phyloP scores from a whole-genome alignment of 495 filamentous ascomycete genomes.

The Xylaria intraflava region DNA sequence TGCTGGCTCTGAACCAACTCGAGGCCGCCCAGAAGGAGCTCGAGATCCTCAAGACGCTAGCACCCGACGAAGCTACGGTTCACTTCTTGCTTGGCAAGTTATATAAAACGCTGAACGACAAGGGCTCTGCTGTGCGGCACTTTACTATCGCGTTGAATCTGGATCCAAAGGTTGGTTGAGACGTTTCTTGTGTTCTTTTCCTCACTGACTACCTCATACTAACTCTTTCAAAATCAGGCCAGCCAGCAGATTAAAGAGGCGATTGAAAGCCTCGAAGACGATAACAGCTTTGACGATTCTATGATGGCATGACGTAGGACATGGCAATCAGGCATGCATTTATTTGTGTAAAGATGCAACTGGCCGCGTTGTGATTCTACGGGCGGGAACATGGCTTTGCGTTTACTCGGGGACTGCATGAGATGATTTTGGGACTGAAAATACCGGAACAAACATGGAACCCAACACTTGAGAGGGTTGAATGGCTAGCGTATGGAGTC shows the following conservation, averaged over 20 bases:
- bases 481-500: constrained; percentile 10
- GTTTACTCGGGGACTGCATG: constrained; percentile 6
- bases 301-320: constrained; percentile 38
- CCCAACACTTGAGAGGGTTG: background rate
- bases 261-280: constrained; percentile 83
- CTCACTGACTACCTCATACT: background rate
- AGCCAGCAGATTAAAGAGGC: constrained; percentile 85
- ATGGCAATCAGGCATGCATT: constrained; percentile 13
- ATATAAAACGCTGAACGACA: constrained; percentile 75
- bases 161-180: constrained; percentile 74
- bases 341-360: constrained; percentile 4
- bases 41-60: constrained; percentile 75
- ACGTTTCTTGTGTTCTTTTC: background rate
- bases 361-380: background rate
- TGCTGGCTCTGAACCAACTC: constrained; percentile 68
- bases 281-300: constrained; percentile 68
- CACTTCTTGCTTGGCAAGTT: constrained; percentile 86
- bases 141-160: constrained; percentile 92
- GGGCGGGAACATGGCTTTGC: background rate
- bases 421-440: constrained; percentile 3
- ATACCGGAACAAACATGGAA: background rate
- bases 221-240: constrained; percentile 54
- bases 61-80: constrained; percentile 91
- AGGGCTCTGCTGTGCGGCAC: constrained; percentile 74
- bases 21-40: constrained; percentile 70